Evolutionary conservation across 2,329 filamentous ascomycete genomes (phyloP).

Genomic region (Raffaelea deltoideospora): DNA sequence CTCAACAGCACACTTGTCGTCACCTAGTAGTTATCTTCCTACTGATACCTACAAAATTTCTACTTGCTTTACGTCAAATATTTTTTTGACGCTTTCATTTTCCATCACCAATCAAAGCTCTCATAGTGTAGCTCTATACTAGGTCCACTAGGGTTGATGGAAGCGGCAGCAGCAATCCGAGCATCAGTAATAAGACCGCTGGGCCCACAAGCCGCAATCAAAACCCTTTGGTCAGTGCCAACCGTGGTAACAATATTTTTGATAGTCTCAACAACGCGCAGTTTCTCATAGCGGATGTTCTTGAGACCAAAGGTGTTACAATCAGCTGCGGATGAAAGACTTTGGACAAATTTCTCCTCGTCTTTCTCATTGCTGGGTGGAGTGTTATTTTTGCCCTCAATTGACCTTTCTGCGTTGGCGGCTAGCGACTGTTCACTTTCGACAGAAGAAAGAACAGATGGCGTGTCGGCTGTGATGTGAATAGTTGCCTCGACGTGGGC

Average conservation of each 20-base stretch:
- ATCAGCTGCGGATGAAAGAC: too few relatives aligned
- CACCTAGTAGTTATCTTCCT: too few relatives aligned
- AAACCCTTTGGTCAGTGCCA: constrained; percentile 20
- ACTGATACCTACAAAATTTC: too few relatives aligned
- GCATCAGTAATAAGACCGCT: constrained; percentile 26
- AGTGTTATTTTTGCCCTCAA: background rate
- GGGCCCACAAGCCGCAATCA: constrained; percentile 33
- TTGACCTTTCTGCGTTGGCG: background rate
- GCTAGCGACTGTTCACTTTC: background rate
- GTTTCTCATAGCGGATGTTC: constrained; percentile 2
- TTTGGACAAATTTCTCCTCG: too few relatives aligned
- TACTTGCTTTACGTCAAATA: too few relatives aligned
- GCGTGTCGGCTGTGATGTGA: background rate
- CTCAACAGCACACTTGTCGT: too few relatives aligned
- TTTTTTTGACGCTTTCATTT: too few relatives aligned
- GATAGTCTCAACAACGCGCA: background rate
- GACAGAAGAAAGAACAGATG: background rate
- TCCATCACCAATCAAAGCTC: constrained; percentile 25
- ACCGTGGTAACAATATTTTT: background rate
- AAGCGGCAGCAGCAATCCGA: constrained; percentile 24
- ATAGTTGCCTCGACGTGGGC: background rate
- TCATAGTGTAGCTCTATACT: constrained; percentile 34
- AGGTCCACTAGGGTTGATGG: constrained; percentile 26
- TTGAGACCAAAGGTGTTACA: background rate
- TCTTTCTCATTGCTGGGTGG: background rate